These are phyloP conservation scores for Flaveria sonorensis DNA, from an alignment of 129 eudicot species.

Conservation along the genomic window DNA sequence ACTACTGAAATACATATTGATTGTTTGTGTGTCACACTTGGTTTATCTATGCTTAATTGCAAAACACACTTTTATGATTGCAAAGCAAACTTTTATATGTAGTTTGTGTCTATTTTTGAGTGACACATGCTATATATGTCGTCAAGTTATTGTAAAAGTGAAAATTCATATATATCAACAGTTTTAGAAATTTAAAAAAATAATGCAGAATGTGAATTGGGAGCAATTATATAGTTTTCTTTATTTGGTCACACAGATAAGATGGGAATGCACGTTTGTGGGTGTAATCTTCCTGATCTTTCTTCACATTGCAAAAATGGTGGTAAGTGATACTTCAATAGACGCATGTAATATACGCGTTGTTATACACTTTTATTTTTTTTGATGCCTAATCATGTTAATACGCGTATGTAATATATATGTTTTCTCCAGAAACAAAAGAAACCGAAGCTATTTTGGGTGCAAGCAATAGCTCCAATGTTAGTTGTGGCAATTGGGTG, in stretches of 20 bases:
- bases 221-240: background rate
- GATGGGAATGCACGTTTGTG: conserved; percentile 66
- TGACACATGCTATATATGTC: too few relatives aligned
- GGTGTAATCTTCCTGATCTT: conserved; percentile 61
- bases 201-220: background rate
- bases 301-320: conserved; percentile 63
- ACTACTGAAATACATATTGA: background rate
- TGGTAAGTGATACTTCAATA: conserved; percentile 47
- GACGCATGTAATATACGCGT: too few relatives aligned
- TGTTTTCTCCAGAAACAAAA: conserved; percentile 57
- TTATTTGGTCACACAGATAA: conserved; percentile 48
- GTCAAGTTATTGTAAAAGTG: too few relatives aligned
- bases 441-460: conserved; percentile 78
- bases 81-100: too few relatives aligned
- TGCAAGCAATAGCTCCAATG: conserved; percentile 83
- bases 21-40: too few relatives aligned
- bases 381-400: background rate
- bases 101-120: too few relatives aligned
- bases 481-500: conserved; percentile 58
- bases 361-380: background rate
- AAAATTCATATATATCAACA: too few relatives aligned
- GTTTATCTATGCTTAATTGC: too few relatives aligned
- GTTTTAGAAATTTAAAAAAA: too few relatives aligned
- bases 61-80: too few relatives aligned
- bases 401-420: background rate